Base-by-base conservation (phyloP, 345 rosid genomes). In the Pistacia vera region DNA sequence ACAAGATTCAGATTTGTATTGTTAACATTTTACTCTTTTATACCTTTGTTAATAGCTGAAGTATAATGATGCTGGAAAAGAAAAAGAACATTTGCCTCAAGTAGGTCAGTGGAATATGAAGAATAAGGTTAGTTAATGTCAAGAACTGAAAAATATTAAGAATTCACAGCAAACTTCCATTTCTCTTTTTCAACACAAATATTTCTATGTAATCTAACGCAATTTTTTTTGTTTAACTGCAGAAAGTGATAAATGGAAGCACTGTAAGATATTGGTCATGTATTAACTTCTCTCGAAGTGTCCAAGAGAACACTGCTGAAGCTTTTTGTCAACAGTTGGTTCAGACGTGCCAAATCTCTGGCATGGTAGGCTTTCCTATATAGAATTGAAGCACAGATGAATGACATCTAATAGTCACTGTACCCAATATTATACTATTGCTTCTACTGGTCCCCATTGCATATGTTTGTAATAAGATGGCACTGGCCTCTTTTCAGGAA, bases 51-150 rank as follows among this genome's bases (percentile, higher is more conserved):
- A 48, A 72, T 62, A 83, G 86, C 82, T 85, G 8, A 85, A 85
- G 76, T 83, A 85, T 74, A 74, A 75, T 68, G 86, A 85, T 54
- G 55, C 73, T 11, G 88, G 88, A 22, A 81, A 77, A 79, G 86
- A 81, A 65, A 81, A 74, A 51, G 84, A 81, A 62, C 71, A 60
- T 68, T 52, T 78, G 33, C 88, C 88, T 57, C 81, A 83, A 78
- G 84, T 83, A 68, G 88, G 88, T 38, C 86, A 85, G 44, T 85
- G 88, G 86, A 85, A 85, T 75, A 85, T 85, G 88, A 79, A 77
- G 77, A 83, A 85, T 78, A 85, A 85, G 83, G 88, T 85, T 49
- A 71, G 80, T 20, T 46, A 5, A 74, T 49, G 13, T 70, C 60
- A 55, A 57, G 41, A 35, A 57, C 36, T 35, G 25, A 73, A 25